A percentile compares a stretch with the other conserved stretches of the same genome.
phyloP scores from a whole-genome alignment of 768 basidiomycete genomes.

The Suillus ampliporus region DNA sequence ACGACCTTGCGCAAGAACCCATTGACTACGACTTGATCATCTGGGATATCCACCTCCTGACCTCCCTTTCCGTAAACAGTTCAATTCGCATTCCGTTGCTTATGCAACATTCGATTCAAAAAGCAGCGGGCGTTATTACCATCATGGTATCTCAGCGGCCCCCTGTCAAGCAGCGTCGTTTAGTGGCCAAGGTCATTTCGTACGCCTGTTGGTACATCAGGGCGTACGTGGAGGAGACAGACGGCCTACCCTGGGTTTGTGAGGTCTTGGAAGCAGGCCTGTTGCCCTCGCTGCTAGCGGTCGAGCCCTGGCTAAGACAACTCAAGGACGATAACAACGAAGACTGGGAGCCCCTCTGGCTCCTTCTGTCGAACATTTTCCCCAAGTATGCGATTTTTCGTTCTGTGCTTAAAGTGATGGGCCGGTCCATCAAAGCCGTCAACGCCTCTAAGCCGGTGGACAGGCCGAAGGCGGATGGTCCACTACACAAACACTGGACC shows the following conservation, averaged over 20 bases:
- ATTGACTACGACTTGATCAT: constrained; percentile 32
- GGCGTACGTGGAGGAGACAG: constrained; percentile 29
- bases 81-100: constrained; percentile 30
- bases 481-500: constrained; percentile 25
- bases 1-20: constrained; percentile 25
- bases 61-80: constrained; percentile 29
- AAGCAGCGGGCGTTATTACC: constrained; percentile 23
- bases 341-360: constrained; percentile 35
- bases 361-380: constrained; percentile 29
- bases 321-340: constrained; percentile 24
- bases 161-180: constrained; percentile 3
- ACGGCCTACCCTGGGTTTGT: constrained; percentile 32
- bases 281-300: constrained; percentile 29
- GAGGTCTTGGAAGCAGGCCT: constrained; percentile 32
- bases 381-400: constrained; percentile 34
- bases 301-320: constrained; percentile 32
- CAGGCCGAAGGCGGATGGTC: constrained; percentile 23
- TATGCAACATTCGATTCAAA: constrained; percentile 25
- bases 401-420: constrained; percentile 23
- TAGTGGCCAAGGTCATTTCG: constrained; percentile 33
- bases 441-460: constrained; percentile 17
- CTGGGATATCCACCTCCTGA: constrained; percentile 38
- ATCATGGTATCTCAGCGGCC: constrained; percentile 19
- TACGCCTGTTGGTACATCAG: constrained; percentile 38
- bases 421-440: constrained; percentile 21